Percentiles rank a stretch among this genome's conserved stretches.
phyloP scores from a whole-genome alignment of 2,329 filamentous ascomycete species.

The Septoria petroselini region DNA sequence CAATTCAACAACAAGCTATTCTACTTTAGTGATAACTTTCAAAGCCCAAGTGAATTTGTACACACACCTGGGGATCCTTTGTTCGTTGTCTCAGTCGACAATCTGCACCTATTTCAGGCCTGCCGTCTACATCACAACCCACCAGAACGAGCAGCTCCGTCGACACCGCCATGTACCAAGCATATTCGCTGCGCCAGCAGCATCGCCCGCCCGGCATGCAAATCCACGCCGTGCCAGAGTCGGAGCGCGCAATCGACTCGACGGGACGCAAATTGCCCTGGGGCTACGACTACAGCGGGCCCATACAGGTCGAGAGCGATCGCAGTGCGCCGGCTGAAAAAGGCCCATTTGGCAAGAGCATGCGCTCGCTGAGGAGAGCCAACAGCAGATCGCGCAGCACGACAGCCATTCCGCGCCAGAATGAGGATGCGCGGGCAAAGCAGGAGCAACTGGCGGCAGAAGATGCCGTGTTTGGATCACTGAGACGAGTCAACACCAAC shows the following conservation, averaged over 20 bases:
- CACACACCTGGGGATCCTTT: no score
- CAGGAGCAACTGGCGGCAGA: constrained; percentile 46
- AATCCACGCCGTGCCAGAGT: constrained; percentile 62
- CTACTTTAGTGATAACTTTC: no score
- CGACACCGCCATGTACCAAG: constrained; percentile 11
- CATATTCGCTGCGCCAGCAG: constrained; percentile 18
- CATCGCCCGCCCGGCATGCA: constrained; percentile 50
- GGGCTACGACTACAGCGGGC: constrained; percentile 50
- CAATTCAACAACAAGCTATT: no score
- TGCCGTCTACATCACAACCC: no score
- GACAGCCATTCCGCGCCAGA: constrained; percentile 57
- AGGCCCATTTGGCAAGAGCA: constrained; percentile 58
- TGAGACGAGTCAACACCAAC: constrained; percentile 32
- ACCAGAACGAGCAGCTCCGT: no score
- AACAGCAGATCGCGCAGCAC: constrained; percentile 38
- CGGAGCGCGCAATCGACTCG: constrained; percentile 59
- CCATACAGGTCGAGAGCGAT: constrained; percentile 15
- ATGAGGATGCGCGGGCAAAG: constrained; percentile 52
- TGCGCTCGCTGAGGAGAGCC: constrained; percentile 28
- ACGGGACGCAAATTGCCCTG: constrained; percentile 60
- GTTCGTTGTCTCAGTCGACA: no score
- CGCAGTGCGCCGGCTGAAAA: constrained; percentile 53
- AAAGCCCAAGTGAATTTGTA: no score
- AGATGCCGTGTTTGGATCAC: constrained; percentile 47
- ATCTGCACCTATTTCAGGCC: no score